Base-by-base conservation (phyloP, 1,284 basidiomycete genomes). In the Cryptococcus sp. region DNA sequence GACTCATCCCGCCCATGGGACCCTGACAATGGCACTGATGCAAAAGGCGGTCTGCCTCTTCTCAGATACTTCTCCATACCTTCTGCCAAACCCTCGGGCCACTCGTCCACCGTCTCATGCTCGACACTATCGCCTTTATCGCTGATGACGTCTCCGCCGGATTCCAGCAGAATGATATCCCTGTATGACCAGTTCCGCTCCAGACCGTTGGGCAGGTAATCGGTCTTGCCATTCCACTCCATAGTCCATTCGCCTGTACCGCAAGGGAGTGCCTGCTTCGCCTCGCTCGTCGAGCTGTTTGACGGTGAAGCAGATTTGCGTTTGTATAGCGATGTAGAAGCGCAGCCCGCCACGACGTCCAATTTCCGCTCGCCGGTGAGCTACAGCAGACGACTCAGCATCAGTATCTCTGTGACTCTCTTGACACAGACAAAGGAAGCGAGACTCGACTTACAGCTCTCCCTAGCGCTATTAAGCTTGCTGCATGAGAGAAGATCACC, bases 401-500 rank as follows among this genome's bases (percentile, higher is more conserved):
- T 37, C 15, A 34, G 1, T 15, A 19, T 15, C 15, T 8, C n/a
- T 22, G 20, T 8, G 15, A 39, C n/a, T n/a, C 38, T 23, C 34
- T 22, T 6, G 7, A 54, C 26, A 10, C 23, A 17, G 5, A 19
- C n/a, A n/a, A n/a, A n/a, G n/a, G 20, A 45, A 16, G 46, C 19
- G 29, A 3, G 13, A 17, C 45, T 23, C 25, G 17, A 69, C 74
- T 59, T 52, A 76, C 76, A 39, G 74, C 72, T 50, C 77, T 57
- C 0, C 78, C 78, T 0, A 79, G 59, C 3, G 76, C 76, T 54
- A 79, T 79, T 1, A 79, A 72, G 26, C 71, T 80, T 7, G 81
- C 82, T 1, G 82, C 82, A 66, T 83, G 82, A 15, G 74, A 75
- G 58, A 81, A 80, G 26, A 83, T 67, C 13, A 80, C 73, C 23